Percentiles rank a stretch among this genome's conserved stretches.
Conservation (phyloP, 2,329 filamentous ascomycete genomes). For the Ceratocystis lukuohia region DNA sequence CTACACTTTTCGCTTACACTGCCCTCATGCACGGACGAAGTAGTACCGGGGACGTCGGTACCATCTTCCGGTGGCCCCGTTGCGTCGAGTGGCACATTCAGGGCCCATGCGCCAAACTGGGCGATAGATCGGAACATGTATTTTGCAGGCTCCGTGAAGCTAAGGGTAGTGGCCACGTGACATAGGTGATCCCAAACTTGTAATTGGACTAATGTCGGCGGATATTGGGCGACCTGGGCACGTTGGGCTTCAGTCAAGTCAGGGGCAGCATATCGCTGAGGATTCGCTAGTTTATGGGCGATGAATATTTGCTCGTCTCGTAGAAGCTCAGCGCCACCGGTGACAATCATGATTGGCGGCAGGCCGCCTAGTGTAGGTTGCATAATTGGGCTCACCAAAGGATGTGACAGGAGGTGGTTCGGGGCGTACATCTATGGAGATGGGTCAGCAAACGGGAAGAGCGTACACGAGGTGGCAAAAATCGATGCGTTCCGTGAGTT, state of each 20-base stretch:
- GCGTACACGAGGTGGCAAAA: background rate
- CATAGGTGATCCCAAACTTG: constrained; percentile 95
- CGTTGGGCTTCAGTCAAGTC: constrained; percentile 50
- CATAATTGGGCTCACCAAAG: constrained; percentile 76
- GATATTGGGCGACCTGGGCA: constrained; percentile 49
- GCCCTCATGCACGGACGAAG: constrained; percentile 32
- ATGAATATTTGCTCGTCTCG: constrained; percentile 91
- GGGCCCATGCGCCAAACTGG: constrained; percentile 84
- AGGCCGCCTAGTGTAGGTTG: constrained; percentile 82
- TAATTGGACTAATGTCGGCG: constrained; percentile 79
- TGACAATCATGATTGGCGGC: constrained; percentile 73
- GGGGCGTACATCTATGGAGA: constrained; percentile 55
- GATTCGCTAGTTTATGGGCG: constrained; percentile 87
- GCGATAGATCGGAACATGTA: constrained; percentile 88
- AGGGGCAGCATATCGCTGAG: constrained; percentile 55
- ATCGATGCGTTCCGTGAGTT: background rate
- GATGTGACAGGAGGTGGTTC: constrained; percentile 74
- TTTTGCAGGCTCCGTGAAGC: constrained; percentile 90
- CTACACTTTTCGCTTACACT: constrained; percentile 22
- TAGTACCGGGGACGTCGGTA: constrained; percentile 29
- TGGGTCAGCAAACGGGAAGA: constrained; percentile 20
- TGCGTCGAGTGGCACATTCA: constrained; percentile 65
- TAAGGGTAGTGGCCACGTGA: constrained; percentile 83
- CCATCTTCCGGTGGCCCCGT: constrained; percentile 30
- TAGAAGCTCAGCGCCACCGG: constrained; percentile 76